Percentiles rank a stretch among this genome's conserved stretches.
Evolutionary conservation across 306 rosid species (phyloP).

Genomic region (Trichosanthes cucumerina): DNA sequence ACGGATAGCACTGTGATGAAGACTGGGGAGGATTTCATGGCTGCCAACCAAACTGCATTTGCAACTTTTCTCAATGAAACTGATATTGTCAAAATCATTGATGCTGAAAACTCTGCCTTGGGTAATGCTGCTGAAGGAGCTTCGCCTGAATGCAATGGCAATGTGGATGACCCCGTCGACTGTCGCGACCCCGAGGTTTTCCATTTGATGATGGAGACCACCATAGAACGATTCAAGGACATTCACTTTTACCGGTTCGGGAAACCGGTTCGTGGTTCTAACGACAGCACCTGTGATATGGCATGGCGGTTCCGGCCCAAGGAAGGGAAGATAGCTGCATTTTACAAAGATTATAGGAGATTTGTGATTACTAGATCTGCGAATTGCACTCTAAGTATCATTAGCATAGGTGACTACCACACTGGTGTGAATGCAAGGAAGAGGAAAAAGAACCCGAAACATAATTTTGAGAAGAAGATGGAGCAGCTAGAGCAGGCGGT

Average conservation of each 20-base stretch:
- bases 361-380: slow-evolving; percentile 55
- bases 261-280: slow-evolving; percentile 52
- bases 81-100: slow-evolving; percentile 40
- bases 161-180: slow-evolving; percentile 47
- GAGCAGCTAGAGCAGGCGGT: slow-evolving; percentile 29
- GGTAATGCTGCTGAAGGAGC: slow-evolving; percentile 1
- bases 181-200: slow-evolving; percentile 88
- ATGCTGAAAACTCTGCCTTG: slow-evolving; percentile 4
- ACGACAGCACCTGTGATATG: slow-evolving; percentile 79
- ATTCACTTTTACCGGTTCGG: slow-evolving; percentile 88
- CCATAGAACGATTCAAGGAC: slow-evolving; percentile 83
- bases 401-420: slow-evolving; percentile 80
- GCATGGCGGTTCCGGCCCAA: slow-evolving; percentile 98
- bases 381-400: slow-evolving; percentile 56
- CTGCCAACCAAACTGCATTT: slow-evolving; percentile 66
- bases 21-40: slow-evolving; percentile 96
- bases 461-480: slow-evolving; percentile 54
- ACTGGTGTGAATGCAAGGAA: slow-evolving; percentile 80
- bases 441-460: slow-evolving; percentile 63
- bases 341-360: slow-evolving; percentile 92
- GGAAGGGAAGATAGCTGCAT: slow-evolving; percentile 86
- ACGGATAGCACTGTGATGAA: slow-evolving; percentile 67
- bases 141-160: slow-evolving; percentile 34
- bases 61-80: slow-evolving; percentile 47
- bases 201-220: slow-evolving; percentile 80